Evolutionary conservation across 1,139 yeast genomes (phyloP).

Genomic region (Hyphopichia buzzinii): DNA sequence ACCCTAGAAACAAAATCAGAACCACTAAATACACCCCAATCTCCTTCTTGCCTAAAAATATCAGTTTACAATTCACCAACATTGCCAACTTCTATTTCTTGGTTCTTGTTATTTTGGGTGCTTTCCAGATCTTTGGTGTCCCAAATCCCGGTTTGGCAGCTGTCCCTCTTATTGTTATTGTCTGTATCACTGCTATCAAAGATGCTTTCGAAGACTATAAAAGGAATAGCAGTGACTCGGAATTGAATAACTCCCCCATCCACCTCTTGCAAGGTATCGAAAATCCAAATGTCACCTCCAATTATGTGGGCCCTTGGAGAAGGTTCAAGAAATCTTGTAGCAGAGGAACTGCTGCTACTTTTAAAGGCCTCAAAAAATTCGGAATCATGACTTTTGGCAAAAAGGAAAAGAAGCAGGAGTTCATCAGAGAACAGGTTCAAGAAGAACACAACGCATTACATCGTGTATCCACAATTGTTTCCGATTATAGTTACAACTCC

Average conservation of each 20-base stretch:
- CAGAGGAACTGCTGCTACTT: conserved; percentile 14
- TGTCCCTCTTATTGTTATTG: conserved; percentile 92
- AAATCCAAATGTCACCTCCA: conserved; percentile 77
- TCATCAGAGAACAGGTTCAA: conserved; percentile 23
- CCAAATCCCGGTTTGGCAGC: conserved; percentile 86
- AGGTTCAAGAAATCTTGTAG: conserved; percentile 51
- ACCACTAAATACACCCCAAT: conserved; percentile 95
- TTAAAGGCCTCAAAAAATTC: conserved; percentile 21
- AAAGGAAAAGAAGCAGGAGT: conserved; percentile 25
- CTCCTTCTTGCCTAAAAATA: conserved; percentile 82
- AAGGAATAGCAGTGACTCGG: conserved; percentile 75
- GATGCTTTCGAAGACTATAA: conserved; percentile 95
- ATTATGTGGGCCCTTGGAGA: conserved; percentile 64
- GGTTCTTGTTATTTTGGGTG: conserved; percentile 77
- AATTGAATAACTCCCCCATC: conserved; percentile 83
- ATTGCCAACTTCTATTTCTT: conserved; percentile 89
- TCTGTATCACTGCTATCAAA: conserved; percentile 80
- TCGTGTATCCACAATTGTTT: conserved; percentile 40
- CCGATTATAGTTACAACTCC: conserved; percentile 27
- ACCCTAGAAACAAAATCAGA: conserved; percentile 87
- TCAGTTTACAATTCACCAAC: conserved; percentile 76
- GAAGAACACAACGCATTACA: conserved; percentile 31
- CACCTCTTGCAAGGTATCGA: conserved; percentile 69
- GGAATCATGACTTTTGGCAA: conserved; percentile 29
- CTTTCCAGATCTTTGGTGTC: conserved; percentile 89